phyloP scores from a whole-genome alignment of 192 early-diverging fungal genomes.

The Coemansia sp. region DNA sequence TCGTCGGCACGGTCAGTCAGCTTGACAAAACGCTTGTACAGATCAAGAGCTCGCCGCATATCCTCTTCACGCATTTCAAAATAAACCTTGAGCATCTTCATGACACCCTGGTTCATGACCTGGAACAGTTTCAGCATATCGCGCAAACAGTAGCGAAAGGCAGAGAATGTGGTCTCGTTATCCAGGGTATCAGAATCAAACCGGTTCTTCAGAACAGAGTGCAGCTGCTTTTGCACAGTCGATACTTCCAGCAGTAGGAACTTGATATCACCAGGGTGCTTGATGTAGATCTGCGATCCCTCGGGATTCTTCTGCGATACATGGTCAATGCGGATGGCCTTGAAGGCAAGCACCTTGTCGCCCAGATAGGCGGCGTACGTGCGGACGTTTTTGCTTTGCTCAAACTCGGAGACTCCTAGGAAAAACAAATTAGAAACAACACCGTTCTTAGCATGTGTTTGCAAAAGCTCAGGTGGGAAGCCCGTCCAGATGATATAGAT shows the following conservation, averaged over 20 bases:
- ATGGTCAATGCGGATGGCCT: slow-evolving; percentile 53
- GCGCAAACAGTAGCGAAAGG: slow-evolving; percentile 52
- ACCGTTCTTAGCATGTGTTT: too few species aligned
- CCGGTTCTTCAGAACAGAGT: slow-evolving; percentile 55
- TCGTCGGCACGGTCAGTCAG: slow-evolving; percentile 54
- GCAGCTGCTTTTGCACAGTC: slow-evolving; percentile 53
- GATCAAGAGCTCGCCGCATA: slow-evolving; percentile 54
- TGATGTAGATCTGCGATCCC: slow-evolving; percentile 47
- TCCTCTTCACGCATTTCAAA: slow-evolving; percentile 54
- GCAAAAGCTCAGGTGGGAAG: too few species aligned
- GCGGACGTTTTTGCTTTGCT: slow-evolving; percentile 58
- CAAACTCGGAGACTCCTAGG: slow-evolving; percentile 45
- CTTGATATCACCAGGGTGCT: slow-evolving; percentile 38
- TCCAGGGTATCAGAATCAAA: slow-evolving; percentile 53
- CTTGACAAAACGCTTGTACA: slow-evolving; percentile 58
- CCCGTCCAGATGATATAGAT: too few species aligned
- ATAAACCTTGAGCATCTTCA: slow-evolving; percentile 60
- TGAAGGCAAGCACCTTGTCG: slow-evolving; percentile 54
- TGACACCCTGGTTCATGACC: slow-evolving; percentile 58
- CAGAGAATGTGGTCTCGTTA: slow-evolving; percentile 56
- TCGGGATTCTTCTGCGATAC: slow-evolving; percentile 43
- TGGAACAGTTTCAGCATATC: slow-evolving; percentile 60
- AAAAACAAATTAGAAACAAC: too few species aligned
- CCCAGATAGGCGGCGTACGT: slow-evolving; percentile 53
- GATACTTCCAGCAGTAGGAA: slow-evolving; percentile 54